phyloP scores from a whole-genome alignment of 2,329 filamentous ascomycete genomes.

The Colletotrichum scovillei region DNA sequence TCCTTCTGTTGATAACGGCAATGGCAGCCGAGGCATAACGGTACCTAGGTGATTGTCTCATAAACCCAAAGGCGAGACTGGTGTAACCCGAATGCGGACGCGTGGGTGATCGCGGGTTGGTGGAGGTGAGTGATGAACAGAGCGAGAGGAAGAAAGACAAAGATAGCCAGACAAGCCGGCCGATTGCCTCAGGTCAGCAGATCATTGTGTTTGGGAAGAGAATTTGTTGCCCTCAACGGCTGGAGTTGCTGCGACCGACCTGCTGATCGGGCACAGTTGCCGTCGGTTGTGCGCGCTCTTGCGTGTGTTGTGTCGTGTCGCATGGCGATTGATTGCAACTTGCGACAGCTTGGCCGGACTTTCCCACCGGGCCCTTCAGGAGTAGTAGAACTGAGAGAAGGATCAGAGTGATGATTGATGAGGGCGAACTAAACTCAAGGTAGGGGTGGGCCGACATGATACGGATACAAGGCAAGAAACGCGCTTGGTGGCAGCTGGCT shows the following conservation, averaged over 20 bases:
- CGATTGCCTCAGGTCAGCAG: background rate
- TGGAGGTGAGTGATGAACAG: background rate
- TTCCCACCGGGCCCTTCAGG: background rate
- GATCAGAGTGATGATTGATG: background rate
- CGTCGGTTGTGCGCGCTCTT: background rate
- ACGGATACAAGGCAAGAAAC: constrained; percentile 9
- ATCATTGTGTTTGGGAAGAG: constrained; percentile 9
- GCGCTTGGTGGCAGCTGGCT: constrained; percentile 18
- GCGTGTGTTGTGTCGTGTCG: background rate
- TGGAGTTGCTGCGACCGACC: background rate
- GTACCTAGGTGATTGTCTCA: background rate
- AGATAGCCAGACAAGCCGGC: background rate
- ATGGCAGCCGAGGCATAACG: background rate
- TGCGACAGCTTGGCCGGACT: constrained; percentile 16
- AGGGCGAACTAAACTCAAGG: background rate
- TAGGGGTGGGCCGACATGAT: constrained; percentile 20
- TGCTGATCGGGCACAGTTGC: background rate
- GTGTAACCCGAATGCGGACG: constrained; percentile 20
- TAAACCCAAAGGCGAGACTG: background rate
- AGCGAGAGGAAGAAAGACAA: background rate
- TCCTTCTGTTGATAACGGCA: background rate
- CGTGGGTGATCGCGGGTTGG: background rate
- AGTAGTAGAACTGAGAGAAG: background rate
- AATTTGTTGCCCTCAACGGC: background rate
- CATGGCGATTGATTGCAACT: constrained; percentile 11